phyloP scores from a whole-genome alignment of 148 eudicot genomes.

The Camellia lanceoleosa region DNA sequence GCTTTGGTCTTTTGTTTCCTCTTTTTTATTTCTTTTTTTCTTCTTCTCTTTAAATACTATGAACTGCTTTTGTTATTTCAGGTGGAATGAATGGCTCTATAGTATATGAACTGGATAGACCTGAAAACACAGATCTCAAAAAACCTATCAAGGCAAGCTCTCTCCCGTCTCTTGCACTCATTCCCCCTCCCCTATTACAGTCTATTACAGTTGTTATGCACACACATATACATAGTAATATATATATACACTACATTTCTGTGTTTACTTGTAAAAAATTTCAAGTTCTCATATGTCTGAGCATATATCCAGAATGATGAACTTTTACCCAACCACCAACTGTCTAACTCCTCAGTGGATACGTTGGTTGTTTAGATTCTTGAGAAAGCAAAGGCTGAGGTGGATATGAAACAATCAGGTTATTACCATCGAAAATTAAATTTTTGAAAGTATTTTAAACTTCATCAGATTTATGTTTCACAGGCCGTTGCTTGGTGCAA shows the following conservation, averaged over 20 bases:
- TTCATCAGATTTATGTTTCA: background rate
- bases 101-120: slow-evolving; percentile 81
- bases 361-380: slow-evolving; percentile 65
- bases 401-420: slow-evolving; percentile 68
- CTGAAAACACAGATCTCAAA: slow-evolving; percentile 77
- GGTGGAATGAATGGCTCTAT: slow-evolving; percentile 99
- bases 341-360: slow-evolving; percentile 48
- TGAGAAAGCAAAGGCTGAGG: slow-evolving; percentile 68
- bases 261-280: background rate
- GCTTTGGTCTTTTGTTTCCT: background rate
- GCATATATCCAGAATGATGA: slow-evolving; percentile 23
- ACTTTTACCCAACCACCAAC: slow-evolving; percentile 20
- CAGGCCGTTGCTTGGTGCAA: background rate
- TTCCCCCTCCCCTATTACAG: background rate
- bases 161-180: slow-evolving; percentile 10
- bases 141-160: slow-evolving; percentile 72
- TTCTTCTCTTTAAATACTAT: background rate
- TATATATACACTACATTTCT: background rate
- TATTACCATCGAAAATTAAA: slow-evolving; percentile 8
- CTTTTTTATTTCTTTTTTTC: background rate
- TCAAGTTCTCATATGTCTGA: slow-evolving; percentile 8
- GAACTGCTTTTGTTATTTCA: slow-evolving; percentile 27
- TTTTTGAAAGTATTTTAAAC: background rate
- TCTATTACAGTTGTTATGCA: background rate
- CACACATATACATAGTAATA: background rate